phyloP scores from a whole-genome alignment of 148 eudicot genomes.

The Euryodendron excelsum region DNA sequence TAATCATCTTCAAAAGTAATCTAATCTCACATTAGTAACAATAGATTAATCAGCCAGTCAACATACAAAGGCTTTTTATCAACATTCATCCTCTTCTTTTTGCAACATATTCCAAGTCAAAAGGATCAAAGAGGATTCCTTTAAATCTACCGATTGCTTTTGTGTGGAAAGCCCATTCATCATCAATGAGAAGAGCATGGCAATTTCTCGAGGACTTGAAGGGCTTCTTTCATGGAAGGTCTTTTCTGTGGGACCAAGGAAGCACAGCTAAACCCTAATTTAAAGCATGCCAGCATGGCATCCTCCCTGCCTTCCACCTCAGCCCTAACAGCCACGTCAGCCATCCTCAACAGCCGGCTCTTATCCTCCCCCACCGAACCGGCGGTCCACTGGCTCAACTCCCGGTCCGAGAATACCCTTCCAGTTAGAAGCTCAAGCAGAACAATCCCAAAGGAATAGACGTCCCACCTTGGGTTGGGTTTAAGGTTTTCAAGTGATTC shows the following conservation, averaged over 20 bases:
- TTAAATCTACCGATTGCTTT: neutral
- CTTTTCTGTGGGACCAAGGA: constrained; percentile 73
- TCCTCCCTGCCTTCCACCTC: constrained; percentile 75
- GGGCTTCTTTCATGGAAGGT: constrained; percentile 83
- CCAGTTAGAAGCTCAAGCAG: constrained; percentile 85
- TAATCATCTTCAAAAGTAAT: neutral
- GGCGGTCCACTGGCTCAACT: constrained; percentile 68
- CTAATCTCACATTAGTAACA: no score
- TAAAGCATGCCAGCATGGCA: constrained; percentile 55
- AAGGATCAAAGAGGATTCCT: constrained; percentile 6
- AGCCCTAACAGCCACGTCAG: constrained; percentile 65
- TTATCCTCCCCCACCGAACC: constrained; percentile 47
- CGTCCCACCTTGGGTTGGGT: constrained; percentile 88
- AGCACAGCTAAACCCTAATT: constrained; percentile 87
- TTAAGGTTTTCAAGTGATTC: constrained; percentile 69
- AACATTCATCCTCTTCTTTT: neutral
- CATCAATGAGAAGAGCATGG: constrained; percentile 34
- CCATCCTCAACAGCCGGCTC: constrained; percentile 64
- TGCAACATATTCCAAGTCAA: constrained; percentile 19
- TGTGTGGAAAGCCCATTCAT: constrained; percentile 11
- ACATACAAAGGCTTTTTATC: neutral
- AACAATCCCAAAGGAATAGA: constrained; percentile 83
- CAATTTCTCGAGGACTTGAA: constrained; percentile 71
- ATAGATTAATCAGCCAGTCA: constrained; percentile 1
- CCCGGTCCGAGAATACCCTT: constrained; percentile 63